phyloP scores from a whole-genome alignment of 2,329 filamentous ascomycete genomes.

The Diaporthe ampelina region DNA sequence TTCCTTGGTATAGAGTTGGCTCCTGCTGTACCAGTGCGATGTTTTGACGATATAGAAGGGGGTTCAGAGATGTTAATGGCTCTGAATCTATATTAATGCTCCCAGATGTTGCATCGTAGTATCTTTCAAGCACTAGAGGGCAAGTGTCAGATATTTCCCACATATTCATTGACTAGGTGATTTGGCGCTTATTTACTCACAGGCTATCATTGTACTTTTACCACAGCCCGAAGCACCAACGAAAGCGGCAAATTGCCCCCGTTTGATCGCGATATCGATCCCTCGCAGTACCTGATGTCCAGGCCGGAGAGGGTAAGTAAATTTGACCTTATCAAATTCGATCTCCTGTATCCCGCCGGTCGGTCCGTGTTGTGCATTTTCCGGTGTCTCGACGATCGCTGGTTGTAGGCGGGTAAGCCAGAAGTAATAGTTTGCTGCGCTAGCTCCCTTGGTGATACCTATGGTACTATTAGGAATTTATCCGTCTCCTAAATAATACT shows the following conservation, averaged over 20 bases:
- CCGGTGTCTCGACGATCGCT: slow-evolving; percentile 3
- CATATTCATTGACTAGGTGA: fast-evolving
- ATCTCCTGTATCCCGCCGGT: not conserved
- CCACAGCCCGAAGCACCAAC: slow-evolving; percentile 51
- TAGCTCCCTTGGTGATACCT: slow-evolving; percentile 14
- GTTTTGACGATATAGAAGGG: slow-evolving; percentile 66
- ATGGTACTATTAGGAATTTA: not conserved
- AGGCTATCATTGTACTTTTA: slow-evolving; percentile 53
- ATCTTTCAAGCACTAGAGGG: slow-evolving; percentile 63
- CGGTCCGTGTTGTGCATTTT: not conserved
- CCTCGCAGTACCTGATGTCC: slow-evolving; percentile 11
- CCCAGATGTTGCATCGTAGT: slow-evolving; percentile 61
- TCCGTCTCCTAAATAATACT: too few species aligned
- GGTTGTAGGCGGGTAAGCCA: slow-evolving; percentile 14
- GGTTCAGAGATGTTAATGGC: slow-evolving; percentile 63
- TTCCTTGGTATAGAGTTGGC: slow-evolving; percentile 68
- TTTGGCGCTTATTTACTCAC: not conserved
- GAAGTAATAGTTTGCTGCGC: not conserved
- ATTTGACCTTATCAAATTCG: not conserved
- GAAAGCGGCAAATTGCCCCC: slow-evolving; percentile 49
- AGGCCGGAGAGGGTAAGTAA: not conserved
- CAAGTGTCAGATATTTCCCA: not conserved
- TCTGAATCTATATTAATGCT: slow-evolving; percentile 68
- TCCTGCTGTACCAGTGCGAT: slow-evolving; percentile 69
- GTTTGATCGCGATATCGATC: not conserved